Conservation (phyloP, 2,329 filamentous ascomycete genomes). For the Delphinella strobiligena region DNA sequence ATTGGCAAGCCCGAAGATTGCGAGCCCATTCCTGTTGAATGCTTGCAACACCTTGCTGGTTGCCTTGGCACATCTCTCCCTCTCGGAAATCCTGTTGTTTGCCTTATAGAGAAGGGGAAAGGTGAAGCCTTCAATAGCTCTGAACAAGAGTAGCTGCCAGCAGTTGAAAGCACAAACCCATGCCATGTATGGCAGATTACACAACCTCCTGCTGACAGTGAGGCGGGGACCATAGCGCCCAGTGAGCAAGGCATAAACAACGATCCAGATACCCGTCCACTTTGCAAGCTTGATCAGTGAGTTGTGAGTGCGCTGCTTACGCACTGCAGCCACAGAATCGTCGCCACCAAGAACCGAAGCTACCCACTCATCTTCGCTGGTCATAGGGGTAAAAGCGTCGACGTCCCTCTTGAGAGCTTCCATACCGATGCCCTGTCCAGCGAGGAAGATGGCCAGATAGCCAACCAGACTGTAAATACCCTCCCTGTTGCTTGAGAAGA, state of each 20-base stretch:
- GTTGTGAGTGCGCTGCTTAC: slow-evolving; percentile 7
- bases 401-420: slow-evolving; percentile 54
- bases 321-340: slow-evolving; percentile 8
- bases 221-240: slow-evolving; percentile 63
- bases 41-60: slow-evolving; percentile 73
- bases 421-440: slow-evolving; percentile 74
- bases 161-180: slow-evolving; percentile 92
- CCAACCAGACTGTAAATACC: slow-evolving; percentile 91
- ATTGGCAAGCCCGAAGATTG: slow-evolving; percentile 78
- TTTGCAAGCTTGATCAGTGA: slow-evolving; percentile 40
- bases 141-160: slow-evolving; percentile 68
- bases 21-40: slow-evolving; percentile 80
- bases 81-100: slow-evolving; percentile 42
- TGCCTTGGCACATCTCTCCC: slow-evolving; percentile 51
- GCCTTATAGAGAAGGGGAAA: slow-evolving; percentile 62
- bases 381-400: slow-evolving; percentile 14
- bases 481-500: slow-evolving; percentile 84
- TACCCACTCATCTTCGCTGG: slow-evolving; percentile 25
- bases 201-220: slow-evolving; percentile 73
- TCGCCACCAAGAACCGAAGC: slow-evolving; percentile 19
- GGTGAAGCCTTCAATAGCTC: slow-evolving; percentile 61
- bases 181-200: slow-evolving; percentile 85
- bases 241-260: slow-evolving; percentile 58
- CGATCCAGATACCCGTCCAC: slow-evolving; percentile 57
- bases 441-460: slow-evolving; percentile 88